Conservation (phyloP, 352 stramenopile genomes). For the Hyphochytrium catenoides region DNA sequence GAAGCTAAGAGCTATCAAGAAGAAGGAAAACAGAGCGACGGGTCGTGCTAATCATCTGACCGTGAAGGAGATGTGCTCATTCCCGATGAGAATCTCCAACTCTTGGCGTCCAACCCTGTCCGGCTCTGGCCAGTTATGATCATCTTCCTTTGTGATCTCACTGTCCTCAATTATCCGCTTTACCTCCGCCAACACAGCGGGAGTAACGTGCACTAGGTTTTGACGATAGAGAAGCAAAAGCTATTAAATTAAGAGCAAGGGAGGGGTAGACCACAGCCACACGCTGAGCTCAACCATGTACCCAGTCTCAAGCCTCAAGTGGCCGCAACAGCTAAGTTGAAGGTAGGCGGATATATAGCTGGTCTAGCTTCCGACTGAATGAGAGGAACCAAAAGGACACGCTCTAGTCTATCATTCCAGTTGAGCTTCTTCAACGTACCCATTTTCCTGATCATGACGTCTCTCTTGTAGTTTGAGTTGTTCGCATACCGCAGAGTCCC, state of each 20-base stretch:
- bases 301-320: too few species aligned
- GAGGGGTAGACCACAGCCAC: constrained; percentile 1
- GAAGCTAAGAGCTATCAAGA: too few species aligned
- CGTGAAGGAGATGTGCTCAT: constrained; percentile 92
- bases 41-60: too few species aligned
- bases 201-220: constrained; percentile 49
- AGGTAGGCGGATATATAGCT: too few species aligned
- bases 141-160: constrained; percentile 78
- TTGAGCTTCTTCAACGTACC: constrained; percentile 16
- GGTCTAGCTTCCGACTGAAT: too few species aligned
- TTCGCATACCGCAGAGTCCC: constrained; percentile 86
- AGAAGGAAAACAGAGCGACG: too few species aligned
- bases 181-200: constrained; percentile 75
- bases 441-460: constrained; percentile 92
- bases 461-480: constrained; percentile 95
- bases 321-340: too few species aligned
- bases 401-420: too few species aligned
- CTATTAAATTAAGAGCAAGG: too few species aligned
- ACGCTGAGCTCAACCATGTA: background rate
- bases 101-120: constrained; percentile 77
- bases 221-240: too few species aligned
- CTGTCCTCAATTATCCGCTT: constrained; percentile 76
- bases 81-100: constrained; percentile 80
- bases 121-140: constrained; percentile 84
- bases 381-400: too few species aligned